A percentile compares a stretch with the other conserved stretches of the same genome.
Evolutionary conservation across 139 green algal species (phyloP).

Genomic region (Tetratostichococcus sp.): DNA sequence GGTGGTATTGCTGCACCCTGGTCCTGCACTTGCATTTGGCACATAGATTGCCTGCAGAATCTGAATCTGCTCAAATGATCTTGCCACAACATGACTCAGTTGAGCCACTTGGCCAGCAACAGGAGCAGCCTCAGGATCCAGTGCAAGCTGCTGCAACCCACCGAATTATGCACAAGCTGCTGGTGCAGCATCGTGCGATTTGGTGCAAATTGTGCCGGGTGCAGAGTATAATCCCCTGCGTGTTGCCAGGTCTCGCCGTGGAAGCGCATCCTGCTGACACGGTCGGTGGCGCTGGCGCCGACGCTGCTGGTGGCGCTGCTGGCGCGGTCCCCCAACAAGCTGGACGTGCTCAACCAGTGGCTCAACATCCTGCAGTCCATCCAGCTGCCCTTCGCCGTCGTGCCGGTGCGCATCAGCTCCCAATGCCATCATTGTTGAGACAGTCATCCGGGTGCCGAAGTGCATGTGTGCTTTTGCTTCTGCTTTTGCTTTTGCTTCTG

Average conservation of each 20-base stretch:
- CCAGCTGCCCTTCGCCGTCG: constrained; percentile 62
- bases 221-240: too few relatives aligned
- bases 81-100: too few relatives aligned
- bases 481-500: too few relatives aligned
- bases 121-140: too few relatives aligned
- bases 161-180: too few relatives aligned
- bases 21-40: too few relatives aligned
- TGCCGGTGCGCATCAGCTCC: constrained; percentile 45
- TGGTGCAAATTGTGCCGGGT: neutral
- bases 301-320: constrained; percentile 42
- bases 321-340: constrained; percentile 27
- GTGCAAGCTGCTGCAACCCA: too few relatives aligned
- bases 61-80: too few relatives aligned
- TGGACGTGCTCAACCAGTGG: constrained; percentile 59
- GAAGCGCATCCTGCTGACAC: constrained; percentile 40
- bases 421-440: neutral
- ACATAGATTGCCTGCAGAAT: too few relatives aligned
- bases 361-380: constrained; percentile 61
- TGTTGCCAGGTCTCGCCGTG: constrained; percentile 9
- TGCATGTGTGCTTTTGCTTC: neutral
- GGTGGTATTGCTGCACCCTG: neutral
- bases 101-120: too few relatives aligned
- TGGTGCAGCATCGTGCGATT: too few relatives aligned
- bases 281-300: constrained; percentile 39
- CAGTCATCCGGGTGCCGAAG: too few relatives aligned